Evolutionary conservation across 108 stramenopile species (phyloP).

Genomic region (Phaeodactylum tricornutum): DNA sequence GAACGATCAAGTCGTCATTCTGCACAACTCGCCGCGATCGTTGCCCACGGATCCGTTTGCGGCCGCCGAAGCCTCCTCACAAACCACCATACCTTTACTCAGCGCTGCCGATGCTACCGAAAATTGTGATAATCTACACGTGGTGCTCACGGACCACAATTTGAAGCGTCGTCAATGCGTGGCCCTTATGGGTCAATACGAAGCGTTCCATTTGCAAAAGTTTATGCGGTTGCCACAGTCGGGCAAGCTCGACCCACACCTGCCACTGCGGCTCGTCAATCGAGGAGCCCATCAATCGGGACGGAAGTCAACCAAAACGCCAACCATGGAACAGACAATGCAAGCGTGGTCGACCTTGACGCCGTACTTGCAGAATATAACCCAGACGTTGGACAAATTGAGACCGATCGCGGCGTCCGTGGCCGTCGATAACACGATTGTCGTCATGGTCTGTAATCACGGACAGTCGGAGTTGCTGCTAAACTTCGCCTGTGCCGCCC

Average conservation of each 20-base stretch:
- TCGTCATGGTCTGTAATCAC: constrained; percentile 43
- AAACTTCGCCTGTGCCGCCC: constrained; percentile 45
- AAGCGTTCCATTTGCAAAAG: constrained; percentile 52
- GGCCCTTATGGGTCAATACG: constrained; percentile 43
- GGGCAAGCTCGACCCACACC: constrained; percentile 12
- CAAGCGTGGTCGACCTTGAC: constrained; percentile 29
- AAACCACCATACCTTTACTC: constrained; percentile 6
- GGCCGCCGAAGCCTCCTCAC: background rate
- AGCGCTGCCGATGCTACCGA: constrained; percentile 30
- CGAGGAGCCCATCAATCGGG: constrained; percentile 32
- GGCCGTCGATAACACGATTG: constrained; percentile 30
- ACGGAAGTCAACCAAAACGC: constrained; percentile 23
- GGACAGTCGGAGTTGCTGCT: constrained; percentile 57
- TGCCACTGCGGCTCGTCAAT: constrained; percentile 33
- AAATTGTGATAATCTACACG: constrained; percentile 55
- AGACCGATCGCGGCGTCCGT: constrained; percentile 30
- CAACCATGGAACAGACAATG: constrained; percentile 16
- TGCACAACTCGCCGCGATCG: background rate
- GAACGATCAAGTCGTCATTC: constrained; percentile 7
- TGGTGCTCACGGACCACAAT: constrained; percentile 33
- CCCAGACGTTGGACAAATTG: constrained; percentile 25
- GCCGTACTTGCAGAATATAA: constrained; percentile 32
- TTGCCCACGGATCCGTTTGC: constrained; percentile 1
- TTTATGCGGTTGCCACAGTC: constrained; percentile 32
- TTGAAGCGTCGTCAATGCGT: constrained; percentile 25